These are phyloP conservation scores for Leccinum pellstonianum DNA, from an alignment of 768 basidiomycete genomes.

Conservation along the genomic window DNA sequence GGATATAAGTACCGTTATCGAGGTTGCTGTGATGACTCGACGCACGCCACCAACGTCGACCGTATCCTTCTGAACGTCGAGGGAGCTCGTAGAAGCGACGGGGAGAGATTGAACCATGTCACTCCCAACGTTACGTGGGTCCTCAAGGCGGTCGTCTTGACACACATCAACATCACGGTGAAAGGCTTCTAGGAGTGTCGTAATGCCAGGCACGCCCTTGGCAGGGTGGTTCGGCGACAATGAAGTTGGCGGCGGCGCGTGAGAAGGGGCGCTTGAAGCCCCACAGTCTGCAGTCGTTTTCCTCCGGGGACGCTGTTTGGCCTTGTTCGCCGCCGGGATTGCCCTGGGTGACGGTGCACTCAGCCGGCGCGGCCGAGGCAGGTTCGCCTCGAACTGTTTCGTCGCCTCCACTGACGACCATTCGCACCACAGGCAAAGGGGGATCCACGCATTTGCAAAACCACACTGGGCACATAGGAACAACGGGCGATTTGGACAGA, in stretches of 20 bases:
- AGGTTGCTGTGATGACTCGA: slow-evolving; percentile 28
- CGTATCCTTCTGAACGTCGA: slow-evolving; percentile 16
- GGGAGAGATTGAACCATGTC: background rate
- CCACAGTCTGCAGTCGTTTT: slow-evolving; percentile 25
- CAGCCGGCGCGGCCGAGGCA: slow-evolving; percentile 36
- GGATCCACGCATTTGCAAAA: slow-evolving; percentile 46
- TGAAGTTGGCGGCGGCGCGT: slow-evolving; percentile 20
- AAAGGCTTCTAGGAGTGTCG: slow-evolving; percentile 27
- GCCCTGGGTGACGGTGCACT: slow-evolving; percentile 26
- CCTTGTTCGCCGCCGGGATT: slow-evolving; percentile 13
- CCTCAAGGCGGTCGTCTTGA: slow-evolving; percentile 10
- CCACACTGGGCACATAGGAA: slow-evolving; percentile 49
- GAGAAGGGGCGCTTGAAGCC: slow-evolving; percentile 19
- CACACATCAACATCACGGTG: slow-evolving; percentile 19
- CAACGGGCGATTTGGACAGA: slow-evolving; percentile 41
- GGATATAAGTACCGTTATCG: slow-evolving; percentile 31
- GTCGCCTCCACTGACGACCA: slow-evolving; percentile 45
- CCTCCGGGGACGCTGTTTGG: slow-evolving; percentile 7
- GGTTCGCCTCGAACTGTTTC: slow-evolving; percentile 38
- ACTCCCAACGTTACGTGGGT: slow-evolving; percentile 14
- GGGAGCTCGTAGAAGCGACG: slow-evolving; percentile 6
- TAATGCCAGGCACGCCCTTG: slow-evolving; percentile 27
- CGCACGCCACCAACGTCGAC: slow-evolving; percentile 18
- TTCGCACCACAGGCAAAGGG: slow-evolving; percentile 51
- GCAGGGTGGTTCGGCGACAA: slow-evolving; percentile 3